phyloP scores from a whole-genome alignment of 2,329 filamentous ascomycete genomes.

The Scedosporium minutisporum region DNA sequence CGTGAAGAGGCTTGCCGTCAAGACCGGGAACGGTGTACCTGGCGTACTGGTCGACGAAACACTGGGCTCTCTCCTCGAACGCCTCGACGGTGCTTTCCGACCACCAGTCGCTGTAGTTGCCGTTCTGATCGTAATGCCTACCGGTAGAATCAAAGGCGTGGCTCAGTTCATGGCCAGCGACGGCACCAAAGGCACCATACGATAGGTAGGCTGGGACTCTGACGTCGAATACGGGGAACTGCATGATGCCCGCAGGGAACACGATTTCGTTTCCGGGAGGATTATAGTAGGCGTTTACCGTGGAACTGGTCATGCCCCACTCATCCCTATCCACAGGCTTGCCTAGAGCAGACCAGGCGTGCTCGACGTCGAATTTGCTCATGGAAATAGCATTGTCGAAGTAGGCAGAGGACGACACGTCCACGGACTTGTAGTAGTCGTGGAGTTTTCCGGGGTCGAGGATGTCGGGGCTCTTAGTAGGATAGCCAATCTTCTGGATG shows the following conservation, averaged over 20 bases:
- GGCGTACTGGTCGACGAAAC: slow-evolving; percentile 59
- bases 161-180: slow-evolving; percentile 60
- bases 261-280: slow-evolving; percentile 57
- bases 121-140: slow-evolving; percentile 53
- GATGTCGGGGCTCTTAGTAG: slow-evolving; percentile 51
- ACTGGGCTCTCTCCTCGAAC: slow-evolving; percentile 50
- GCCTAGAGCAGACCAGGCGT: slow-evolving; percentile 46
- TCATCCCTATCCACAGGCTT: slow-evolving; percentile 50
- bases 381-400: slow-evolving; percentile 49
- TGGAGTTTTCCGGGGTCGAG: slow-evolving; percentile 45
- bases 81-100: slow-evolving; percentile 45
- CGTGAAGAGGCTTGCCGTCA: slow-evolving; percentile 45
- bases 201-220: slow-evolving; percentile 53
- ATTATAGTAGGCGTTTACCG: slow-evolving; percentile 59
- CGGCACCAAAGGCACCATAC: slow-evolving; percentile 60
- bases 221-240: slow-evolving; percentile 56
- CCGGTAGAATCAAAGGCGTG: slow-evolving; percentile 62
- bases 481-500: slow-evolving; percentile 59
- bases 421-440: slow-evolving; percentile 45
- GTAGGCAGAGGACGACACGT: slow-evolving; percentile 39
- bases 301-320: slow-evolving; percentile 52
- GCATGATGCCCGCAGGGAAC: slow-evolving; percentile 61
- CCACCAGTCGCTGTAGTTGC: slow-evolving; percentile 60
- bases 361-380: slow-evolving; percentile 33
- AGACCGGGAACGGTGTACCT: slow-evolving; percentile 49